Conservation (phyloP, 495 filamentous ascomycete genomes). For the Friedmanniomyces simplex region DNA sequence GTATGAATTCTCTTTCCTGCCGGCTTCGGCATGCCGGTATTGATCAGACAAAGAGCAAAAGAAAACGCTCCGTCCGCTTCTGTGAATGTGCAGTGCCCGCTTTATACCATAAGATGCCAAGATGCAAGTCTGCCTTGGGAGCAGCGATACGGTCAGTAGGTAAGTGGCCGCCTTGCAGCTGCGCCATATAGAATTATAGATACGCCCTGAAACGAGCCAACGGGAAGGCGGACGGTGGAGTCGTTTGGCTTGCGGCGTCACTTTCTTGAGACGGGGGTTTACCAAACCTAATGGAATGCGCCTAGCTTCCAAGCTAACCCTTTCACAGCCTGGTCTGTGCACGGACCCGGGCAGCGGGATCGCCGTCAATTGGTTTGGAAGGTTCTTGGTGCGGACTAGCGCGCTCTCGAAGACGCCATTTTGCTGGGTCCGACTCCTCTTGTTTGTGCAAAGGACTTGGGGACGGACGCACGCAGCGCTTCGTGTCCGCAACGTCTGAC, state of each 20-base stretch:
- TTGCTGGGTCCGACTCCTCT: neutral
- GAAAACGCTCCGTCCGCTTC: neutral
- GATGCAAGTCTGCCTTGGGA: no score
- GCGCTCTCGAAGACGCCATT: no score
- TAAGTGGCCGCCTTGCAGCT: neutral
- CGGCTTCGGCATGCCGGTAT: neutral
- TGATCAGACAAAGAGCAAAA: neutral
- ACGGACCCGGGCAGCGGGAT: neutral
- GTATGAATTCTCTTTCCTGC: neutral
- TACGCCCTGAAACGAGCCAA: neutral
- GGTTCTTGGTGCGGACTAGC: neutral
- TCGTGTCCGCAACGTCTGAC: neutral
- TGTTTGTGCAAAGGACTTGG: neutral
- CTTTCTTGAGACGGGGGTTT: no score
- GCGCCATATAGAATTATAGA: neutral
- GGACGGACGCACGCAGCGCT: no score
- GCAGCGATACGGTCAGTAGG: no score
- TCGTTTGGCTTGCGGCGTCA: neutral
- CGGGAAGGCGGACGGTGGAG: neutral
- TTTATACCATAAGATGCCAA: no score
- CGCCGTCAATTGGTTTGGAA: neutral
- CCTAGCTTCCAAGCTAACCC: no score
- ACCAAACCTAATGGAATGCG: neutral
- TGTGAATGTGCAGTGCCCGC: neutral
- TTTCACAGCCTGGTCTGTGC: no score